phyloP scores from a whole-genome alignment of 352 stramenopile genomes.

The Elongisporangium prolatum region DNA sequence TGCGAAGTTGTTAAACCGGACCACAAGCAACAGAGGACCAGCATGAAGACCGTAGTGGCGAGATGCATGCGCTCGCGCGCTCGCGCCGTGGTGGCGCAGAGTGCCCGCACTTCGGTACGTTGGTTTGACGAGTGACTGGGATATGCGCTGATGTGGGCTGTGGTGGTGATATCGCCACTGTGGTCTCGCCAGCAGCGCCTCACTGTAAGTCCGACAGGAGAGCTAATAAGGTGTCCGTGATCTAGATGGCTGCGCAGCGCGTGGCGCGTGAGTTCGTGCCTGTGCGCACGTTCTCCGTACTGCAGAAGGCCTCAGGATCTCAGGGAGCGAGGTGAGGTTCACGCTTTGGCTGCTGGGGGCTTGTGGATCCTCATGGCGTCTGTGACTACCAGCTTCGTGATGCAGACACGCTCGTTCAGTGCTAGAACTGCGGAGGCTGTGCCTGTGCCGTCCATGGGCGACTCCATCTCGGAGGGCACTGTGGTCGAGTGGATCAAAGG shows the following conservation, averaged over 20 bases:
- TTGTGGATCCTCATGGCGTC: not conserved
- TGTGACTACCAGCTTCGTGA: not conserved
- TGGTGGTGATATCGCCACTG: not conserved
- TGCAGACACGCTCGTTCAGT: not conserved
- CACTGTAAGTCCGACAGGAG: not conserved
- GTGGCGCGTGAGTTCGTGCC: not conserved
- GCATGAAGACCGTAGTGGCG: not conserved
- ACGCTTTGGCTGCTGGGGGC: not conserved
- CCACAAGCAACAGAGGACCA: not conserved
- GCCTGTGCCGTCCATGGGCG: constrained; percentile 85
- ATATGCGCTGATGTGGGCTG: not conserved
- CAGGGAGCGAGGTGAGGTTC: not conserved
- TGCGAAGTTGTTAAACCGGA: not conserved
- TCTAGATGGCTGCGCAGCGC: not conserved
- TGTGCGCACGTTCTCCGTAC: not conserved
- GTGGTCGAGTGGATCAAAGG: constrained; percentile 96
- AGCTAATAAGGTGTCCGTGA: not conserved
- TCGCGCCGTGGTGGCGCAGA: not conserved
- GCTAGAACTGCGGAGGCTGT: constrained; percentile 37
- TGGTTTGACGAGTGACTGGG: not conserved
- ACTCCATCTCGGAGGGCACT: constrained; percentile 98
- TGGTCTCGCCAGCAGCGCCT: not conserved
- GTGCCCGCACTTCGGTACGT: not conserved
- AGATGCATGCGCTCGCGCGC: not conserved
- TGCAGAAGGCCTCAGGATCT: not conserved